Base-by-base conservation (phyloP, 805 yeast species). In the Metschnikowia santaceciliae region DNA sequence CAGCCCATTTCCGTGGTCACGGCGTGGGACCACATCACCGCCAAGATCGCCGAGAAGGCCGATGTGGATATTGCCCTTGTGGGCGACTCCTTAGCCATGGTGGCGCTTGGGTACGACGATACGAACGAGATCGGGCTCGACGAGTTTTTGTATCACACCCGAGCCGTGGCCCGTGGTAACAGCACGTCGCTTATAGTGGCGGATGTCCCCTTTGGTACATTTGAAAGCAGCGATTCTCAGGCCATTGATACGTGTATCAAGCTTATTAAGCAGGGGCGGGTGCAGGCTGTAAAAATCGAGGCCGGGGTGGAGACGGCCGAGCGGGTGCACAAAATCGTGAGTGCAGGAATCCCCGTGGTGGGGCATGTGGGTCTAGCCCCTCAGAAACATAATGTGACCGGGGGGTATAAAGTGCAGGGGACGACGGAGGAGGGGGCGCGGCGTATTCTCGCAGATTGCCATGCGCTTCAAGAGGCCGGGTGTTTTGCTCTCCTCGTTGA, bases 321-420 rank as follows among this genome's bases (percentile, higher is more conserved):
- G 1, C 79, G 85, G 0, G 79, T 94, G 8, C 60, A 67, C 50
- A 77, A 76, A 53, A 67, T 92, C 17, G 75, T 83, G 1, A 64
- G 76, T 4, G 73, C 84, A 15, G 98, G 98, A 0, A 83, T 92
- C 8, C 96, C 97, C 0, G 90, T 90, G 2, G 77, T 89, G 70
- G 97, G 95, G 1, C 99, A 92, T 66, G 81, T 89, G 32, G 99
- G 99, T 0, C 72, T 92, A 32, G 89, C 96, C 3, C 99, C 99
- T 2, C 98, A 94, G 65, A 78, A 88, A 40, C 83, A 83, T 54
- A 81, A 88, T 55, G 64, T 88, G 0, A 63, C 87, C 13, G 91
- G 97, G 19, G 99, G 99, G 0, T 92, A 85, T 69, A 86, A 83
- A 67, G 86, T 88, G 1, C 99, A 92, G 66, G 97, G 96, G 0